Percentiles rank a stretch among this genome's conserved stretches.
phyloP scores from a whole-genome alignment of 164 flowering plant genomes.

The Houttuynia cordata region DNA sequence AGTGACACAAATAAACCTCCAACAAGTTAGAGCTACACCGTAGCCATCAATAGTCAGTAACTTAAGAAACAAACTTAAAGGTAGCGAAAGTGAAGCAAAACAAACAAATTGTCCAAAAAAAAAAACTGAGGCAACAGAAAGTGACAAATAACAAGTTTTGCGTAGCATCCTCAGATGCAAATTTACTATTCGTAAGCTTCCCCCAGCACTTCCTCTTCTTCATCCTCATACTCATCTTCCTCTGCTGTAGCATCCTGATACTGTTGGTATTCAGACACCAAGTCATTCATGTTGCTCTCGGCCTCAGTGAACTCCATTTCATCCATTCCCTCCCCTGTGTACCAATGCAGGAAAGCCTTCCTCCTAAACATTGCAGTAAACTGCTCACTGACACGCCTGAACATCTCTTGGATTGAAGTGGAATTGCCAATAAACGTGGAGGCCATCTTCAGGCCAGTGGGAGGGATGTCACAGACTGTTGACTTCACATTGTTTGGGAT shows the following conservation, averaged over 20 bases:
- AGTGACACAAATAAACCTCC: no score
- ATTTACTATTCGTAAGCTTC: conserved; percentile 16
- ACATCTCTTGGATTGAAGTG: conserved; percentile 78
- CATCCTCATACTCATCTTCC: conserved; percentile 42
- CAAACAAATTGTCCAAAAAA: no score
- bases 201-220: conserved; percentile 40
- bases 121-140: no score
- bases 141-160: no score
- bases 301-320: conserved; percentile 88
- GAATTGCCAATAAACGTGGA: conserved; percentile 76
- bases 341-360: conserved; percentile 57
- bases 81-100: no score
- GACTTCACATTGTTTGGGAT: conserved; percentile 48
- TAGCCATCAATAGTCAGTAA: no score
- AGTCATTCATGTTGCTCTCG: conserved; percentile 60
- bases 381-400: conserved; percentile 84
- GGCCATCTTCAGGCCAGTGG: conserved; percentile 60
- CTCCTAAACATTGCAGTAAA: conserved; percentile 84
- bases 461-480: conserved; percentile 33
- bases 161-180: no score
- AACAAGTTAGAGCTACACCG: no score
- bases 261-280: conserved; percentile 42
- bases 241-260: conserved; percentile 85
- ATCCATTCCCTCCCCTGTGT: conserved; percentile 48
- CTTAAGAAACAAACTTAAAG: no score